Evolutionary conservation across 176 grass and related monocot genomes (phyloP), one percentile per base, ranked within the genome.

Genomic region (Leersia perrieri): DNA sequence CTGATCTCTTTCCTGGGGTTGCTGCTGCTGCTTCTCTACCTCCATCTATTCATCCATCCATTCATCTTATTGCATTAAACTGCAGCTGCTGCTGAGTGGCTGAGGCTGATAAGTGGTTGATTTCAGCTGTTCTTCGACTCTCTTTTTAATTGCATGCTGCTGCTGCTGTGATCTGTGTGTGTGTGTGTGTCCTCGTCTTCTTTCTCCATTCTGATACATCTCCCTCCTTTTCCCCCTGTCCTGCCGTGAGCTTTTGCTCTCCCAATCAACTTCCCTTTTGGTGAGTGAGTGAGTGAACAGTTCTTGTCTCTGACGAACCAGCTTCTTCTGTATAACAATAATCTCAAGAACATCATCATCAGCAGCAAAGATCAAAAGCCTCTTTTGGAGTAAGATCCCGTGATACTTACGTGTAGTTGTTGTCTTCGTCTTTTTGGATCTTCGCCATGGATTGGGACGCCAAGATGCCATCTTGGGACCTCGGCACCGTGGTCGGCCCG

Each of bases 381-480:
- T 49, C 45, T 49, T 49, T 47, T 47, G 1, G 44, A 18, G 14
- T 49, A 75, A 75, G 68, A 75, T 61, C 58, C 31, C 60, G 41
- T 78, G 67, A 39, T 27, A 71, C 14, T 5, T 49, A 22, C 51
- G 31, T 3, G 66, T 11, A 26, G 42, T 16, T 1, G 26, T 3
- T 3, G 35, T 15, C 35, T 63, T n/a, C 45, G 44, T 51, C 47
- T 53, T 53, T 18, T 53, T 53, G 47, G 28, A 9, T 72, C 44
- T 4, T 73, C 18, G 58, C 58, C 83, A 94, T 94, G 92, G 92
- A 94, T 39, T 94, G 92, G 92, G 92, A 91, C 47, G 41, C 84
- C 49, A 94, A 94, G 83, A 91, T 94, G 73, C 83, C 86, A 11
- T 82, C 86, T 58, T 89, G 89, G 89, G 86, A 89, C 77, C 80